A percentile compares a stretch with the other conserved stretches of the same genome.
Conservation (phyloP, 1,284 basidiomycete species). For the Papiliotrema nemorosa region DNA sequence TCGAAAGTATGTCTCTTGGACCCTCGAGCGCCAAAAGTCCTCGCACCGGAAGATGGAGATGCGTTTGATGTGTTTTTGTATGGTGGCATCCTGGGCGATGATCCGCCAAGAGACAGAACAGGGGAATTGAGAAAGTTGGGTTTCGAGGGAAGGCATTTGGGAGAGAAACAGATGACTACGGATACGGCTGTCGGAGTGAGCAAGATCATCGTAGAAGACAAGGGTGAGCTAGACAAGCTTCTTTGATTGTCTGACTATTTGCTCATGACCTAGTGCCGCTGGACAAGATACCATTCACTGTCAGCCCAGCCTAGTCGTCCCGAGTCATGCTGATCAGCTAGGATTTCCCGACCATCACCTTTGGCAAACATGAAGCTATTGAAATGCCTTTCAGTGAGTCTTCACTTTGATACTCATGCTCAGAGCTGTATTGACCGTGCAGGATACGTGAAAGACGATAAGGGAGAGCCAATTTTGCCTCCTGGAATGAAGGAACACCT, state of each 20-base stretch:
- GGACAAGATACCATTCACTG: conserved; percentile 68
- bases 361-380: conserved; percentile 77
- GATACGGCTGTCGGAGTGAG: conserved; percentile 95
- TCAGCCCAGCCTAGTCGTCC: conserved; percentile 39
- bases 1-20: conserved; percentile 79
- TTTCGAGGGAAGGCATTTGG: conserved; percentile 79
- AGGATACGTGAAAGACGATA: conserved; percentile 52
- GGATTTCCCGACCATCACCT: conserved; percentile 82
- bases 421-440: not conserved
- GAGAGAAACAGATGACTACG: conserved; percentile 92
- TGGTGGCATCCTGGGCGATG: conserved; percentile 56
- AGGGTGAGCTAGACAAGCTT: conserved; percentile 51
- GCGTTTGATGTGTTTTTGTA: conserved; percentile 81
- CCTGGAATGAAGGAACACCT: conserved; percentile 83
- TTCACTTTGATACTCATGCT: no score
- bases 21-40: conserved; percentile 67
- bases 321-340: conserved; percentile 35
- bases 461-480: conserved; percentile 67
- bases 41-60: conserved; percentile 71
- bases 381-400: conserved; percentile 89
- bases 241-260: not conserved
- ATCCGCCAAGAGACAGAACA: conserved; percentile 56
- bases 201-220: conserved; percentile 78
- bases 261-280: conserved; percentile 56
- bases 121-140: conserved; percentile 79